Conservation (phyloP, 2,329 filamentous ascomycete genomes). For the Chaetomiaceae sp. region DNA sequence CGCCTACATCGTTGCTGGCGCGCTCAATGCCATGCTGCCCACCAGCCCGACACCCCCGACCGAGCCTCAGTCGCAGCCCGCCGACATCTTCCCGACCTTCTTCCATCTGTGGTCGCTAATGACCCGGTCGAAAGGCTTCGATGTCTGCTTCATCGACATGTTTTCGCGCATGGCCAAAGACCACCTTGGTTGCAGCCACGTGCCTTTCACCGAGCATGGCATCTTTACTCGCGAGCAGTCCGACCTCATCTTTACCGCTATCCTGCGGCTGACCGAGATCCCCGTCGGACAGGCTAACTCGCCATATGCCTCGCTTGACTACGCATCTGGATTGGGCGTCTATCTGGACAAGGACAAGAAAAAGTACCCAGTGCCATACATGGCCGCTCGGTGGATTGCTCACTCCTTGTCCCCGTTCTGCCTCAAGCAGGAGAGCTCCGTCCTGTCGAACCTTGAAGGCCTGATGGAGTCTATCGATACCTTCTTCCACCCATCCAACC, state of each 20-base stretch:
- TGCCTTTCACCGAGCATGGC: conserved; percentile 79
- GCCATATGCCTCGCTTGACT: conserved; percentile 81
- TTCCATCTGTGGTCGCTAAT: conserved; percentile 97
- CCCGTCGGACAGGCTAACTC: conserved; percentile 94
- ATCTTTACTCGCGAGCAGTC: conserved; percentile 92
- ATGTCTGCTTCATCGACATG: conserved; percentile 83
- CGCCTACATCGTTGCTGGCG: conserved; percentile 85
- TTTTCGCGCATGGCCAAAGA: conserved; percentile 84
- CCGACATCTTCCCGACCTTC: conserved; percentile 84
- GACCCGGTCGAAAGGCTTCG: conserved; percentile 80
- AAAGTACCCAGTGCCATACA: conserved; percentile 86
- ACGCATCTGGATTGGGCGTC: conserved; percentile 74
- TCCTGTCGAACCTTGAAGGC: conserved; percentile 80
- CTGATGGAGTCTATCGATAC: conserved; percentile 94
- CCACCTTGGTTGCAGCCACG: conserved; percentile 66
- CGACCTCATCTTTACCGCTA: conserved; percentile 84
- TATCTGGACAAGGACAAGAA: conserved; percentile 90
- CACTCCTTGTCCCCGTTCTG: conserved; percentile 87
- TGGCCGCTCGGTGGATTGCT: conserved; percentile 87
- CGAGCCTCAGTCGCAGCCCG: conserved; percentile 72
- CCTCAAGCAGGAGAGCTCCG: conserved; percentile 69
- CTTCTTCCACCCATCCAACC: conserved; percentile 97
- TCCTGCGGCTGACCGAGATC: conserved; percentile 86
- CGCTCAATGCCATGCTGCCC: conserved; percentile 82
- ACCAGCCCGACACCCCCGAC: conserved; percentile 71